Evolutionary conservation across 2,329 filamentous ascomycete genomes (phyloP).

Genomic region (Aspergillus bombycis): DNA sequence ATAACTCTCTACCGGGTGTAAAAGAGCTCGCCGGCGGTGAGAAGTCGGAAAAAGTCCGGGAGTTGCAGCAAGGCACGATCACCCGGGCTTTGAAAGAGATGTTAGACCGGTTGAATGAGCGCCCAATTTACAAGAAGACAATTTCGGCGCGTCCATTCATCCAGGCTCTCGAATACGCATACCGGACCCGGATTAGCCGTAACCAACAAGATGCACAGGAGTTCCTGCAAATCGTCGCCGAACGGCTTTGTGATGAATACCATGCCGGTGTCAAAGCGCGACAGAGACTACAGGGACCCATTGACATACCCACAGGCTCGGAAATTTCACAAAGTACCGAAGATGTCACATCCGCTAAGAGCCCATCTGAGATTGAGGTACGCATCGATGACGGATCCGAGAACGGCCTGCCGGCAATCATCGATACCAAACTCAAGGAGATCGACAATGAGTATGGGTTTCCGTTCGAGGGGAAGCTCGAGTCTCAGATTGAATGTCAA

Average conservation of each 20-base stretch:
- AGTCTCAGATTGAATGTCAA: slow-evolving; percentile 93
- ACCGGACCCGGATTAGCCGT: slow-evolving; percentile 85
- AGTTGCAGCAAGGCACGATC: slow-evolving; percentile 77
- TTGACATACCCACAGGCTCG: slow-evolving; percentile 23
- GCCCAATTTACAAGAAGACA: slow-evolving; percentile 90
- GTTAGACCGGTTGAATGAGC: slow-evolving; percentile 87
- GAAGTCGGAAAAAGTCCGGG: slow-evolving; percentile 54
- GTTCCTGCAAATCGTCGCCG: slow-evolving; percentile 90
- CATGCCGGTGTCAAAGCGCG: slow-evolving; percentile 79
- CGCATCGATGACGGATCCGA: slow-evolving; percentile 40
- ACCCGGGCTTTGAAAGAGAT: slow-evolving; percentile 90
- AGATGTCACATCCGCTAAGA: slow-evolving; percentile 22
- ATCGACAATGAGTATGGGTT: slow-evolving; percentile 62
- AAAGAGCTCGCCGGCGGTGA: slow-evolving; percentile 41
- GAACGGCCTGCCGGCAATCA: slow-evolving; percentile 37
- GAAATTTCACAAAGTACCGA: slow-evolving; percentile 13
- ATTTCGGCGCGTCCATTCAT: slow-evolving; percentile 89
- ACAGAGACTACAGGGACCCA: slow-evolving; percentile 37
- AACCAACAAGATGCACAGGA: slow-evolving; percentile 98
- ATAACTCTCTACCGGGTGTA: slow-evolving; percentile 61
- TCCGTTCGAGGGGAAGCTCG: slow-evolving; percentile 86
- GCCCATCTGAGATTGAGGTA: slow-evolving; percentile 36
- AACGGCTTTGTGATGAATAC: slow-evolving; percentile 92
- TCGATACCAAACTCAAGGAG: slow-evolving; percentile 41
- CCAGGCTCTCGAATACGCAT: slow-evolving; percentile 78